Conservation (phyloP, 2,329 filamentous ascomycete species). For the Cercospora janseana region DNA sequence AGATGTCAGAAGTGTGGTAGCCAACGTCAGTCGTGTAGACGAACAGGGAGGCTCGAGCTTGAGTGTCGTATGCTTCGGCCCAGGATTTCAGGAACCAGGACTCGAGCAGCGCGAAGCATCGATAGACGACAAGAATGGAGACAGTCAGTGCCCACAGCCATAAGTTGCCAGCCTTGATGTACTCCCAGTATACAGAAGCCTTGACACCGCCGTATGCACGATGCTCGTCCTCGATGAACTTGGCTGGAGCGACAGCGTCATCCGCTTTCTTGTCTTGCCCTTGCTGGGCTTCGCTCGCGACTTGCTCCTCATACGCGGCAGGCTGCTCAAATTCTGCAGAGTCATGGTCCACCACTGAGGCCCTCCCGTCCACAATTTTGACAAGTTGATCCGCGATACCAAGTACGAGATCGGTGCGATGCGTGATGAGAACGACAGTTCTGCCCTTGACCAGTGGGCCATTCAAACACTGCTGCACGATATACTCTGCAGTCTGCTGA, state of each 20-base stretch:
- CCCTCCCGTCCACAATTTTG: conserved; percentile 63
- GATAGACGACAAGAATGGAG: conserved; percentile 60
- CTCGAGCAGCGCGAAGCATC: conserved; percentile 63
- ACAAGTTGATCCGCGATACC: conserved; percentile 72
- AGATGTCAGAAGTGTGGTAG: conserved; percentile 33
- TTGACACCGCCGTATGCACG: conserved; percentile 74
- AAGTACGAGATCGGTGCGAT: conserved; percentile 68
- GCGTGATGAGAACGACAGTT: conserved; percentile 60
- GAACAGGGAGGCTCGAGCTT: conserved; percentile 20
- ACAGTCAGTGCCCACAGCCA: conserved; percentile 70
- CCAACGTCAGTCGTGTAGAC: conserved; percentile 17
- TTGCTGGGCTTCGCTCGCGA: conserved; percentile 29
- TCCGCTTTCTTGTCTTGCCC: conserved; percentile 42
- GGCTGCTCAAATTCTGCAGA: conserved; percentile 15
- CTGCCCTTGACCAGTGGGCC: conserved; percentile 56
- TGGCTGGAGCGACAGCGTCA: conserved; percentile 59
- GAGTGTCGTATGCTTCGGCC: conserved; percentile 68
- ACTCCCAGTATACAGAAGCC: conserved; percentile 75
- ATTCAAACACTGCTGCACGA: conserved; percentile 57
- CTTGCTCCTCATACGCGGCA: conserved; percentile 2
- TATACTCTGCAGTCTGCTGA: conserved; percentile 62
- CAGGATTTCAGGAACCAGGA: conserved; percentile 84
- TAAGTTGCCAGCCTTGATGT: conserved; percentile 76
- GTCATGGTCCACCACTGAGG: conserved; percentile 35
- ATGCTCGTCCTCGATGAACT: conserved; percentile 77